A percentile compares a stretch with the other conserved stretches of the same genome.
These are phyloP conservation scores for Lipomyces orientalis DNA, from an alignment of 805 yeast species.

Conservation along the genomic window DNA sequence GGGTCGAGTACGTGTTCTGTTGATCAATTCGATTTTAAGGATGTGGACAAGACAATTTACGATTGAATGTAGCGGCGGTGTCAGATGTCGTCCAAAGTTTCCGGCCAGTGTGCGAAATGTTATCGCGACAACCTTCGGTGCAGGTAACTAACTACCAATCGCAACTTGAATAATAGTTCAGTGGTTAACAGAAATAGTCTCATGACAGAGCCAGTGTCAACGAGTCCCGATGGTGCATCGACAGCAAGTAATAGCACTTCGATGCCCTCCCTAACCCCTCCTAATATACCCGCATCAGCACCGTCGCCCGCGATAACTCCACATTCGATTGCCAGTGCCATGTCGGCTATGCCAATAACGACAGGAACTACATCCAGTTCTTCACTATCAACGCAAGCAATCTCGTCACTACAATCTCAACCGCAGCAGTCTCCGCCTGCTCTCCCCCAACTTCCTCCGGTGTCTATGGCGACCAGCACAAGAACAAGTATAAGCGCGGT, in stretches of 20 bases:
- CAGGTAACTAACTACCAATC: slow-evolving; percentile 17
- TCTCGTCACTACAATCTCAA: background rate
- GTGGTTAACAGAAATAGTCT: background rate
- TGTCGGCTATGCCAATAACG: background rate
- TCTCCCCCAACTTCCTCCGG: background rate
- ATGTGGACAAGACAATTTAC: background rate
- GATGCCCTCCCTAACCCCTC: background rate
- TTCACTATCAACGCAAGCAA: background rate
- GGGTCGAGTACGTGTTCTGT: slow-evolving; percentile 22
- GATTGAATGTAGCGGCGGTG: slow-evolving; percentile 27
- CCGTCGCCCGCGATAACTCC: background rate
- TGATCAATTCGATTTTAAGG: background rate
- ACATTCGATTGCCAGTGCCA: background rate
- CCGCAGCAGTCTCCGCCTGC: background rate
- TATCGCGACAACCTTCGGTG: slow-evolving; percentile 24
- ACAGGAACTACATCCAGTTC: background rate
- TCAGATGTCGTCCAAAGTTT: slow-evolving; percentile 18
- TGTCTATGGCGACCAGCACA: slow-evolving; percentile 3
- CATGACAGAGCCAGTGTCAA: background rate
- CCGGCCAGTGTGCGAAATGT: slow-evolving; percentile 30
- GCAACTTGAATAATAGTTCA: background rate
- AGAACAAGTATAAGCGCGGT: slow-evolving; percentile 28
- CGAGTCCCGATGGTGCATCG: background rate
- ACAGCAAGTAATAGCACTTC: background rate
- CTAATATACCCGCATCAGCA: background rate